Evolutionary conservation across 192 early-diverging fungal species (phyloP).

Genomic region (Helicostylum pulchrum): DNA sequence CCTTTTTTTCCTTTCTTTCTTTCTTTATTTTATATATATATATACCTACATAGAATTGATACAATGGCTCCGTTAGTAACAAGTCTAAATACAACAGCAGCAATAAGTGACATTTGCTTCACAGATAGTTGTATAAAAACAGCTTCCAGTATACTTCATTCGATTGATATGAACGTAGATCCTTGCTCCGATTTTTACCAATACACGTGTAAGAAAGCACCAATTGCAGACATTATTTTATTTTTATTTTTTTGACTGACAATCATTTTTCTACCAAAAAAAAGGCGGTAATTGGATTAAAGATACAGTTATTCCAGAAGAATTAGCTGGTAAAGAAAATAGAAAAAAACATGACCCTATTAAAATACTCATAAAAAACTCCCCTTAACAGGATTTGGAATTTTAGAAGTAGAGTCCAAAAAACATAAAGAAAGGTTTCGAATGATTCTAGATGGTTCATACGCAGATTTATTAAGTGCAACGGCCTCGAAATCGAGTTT

Average conservation of each 20-base stretch:
- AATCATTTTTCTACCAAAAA: not conserved
- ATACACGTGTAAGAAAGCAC: constrained; percentile 51
- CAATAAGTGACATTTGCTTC: not conserved
- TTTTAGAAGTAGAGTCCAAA: constrained; percentile 8
- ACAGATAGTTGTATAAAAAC: constrained; percentile 1
- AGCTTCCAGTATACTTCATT: constrained; percentile 8
- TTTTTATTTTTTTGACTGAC: not conserved
- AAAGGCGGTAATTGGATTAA: constrained; percentile 57
- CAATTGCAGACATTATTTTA: not conserved
- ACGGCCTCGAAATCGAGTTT: constrained; percentile 4
- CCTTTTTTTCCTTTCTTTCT: not conserved
- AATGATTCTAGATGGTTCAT: constrained; percentile 4
- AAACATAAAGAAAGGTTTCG: constrained; percentile 5
- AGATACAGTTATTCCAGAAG: constrained; percentile 56
- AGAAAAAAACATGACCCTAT: not conserved
- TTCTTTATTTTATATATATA: not conserved
- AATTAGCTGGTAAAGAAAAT: constrained; percentile 40
- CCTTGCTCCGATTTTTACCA: constrained; percentile 70
- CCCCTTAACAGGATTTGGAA: not conserved
- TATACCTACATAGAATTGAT: no score
- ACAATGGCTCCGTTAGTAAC: no score
- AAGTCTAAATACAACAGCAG: not conserved
- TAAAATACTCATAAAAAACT: no score
- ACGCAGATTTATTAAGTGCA: not conserved
- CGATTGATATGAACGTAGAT: constrained; percentile 36